Conservation (phyloP, 2,329 filamentous ascomycete genomes). For the Fusarium succisae region DNA sequence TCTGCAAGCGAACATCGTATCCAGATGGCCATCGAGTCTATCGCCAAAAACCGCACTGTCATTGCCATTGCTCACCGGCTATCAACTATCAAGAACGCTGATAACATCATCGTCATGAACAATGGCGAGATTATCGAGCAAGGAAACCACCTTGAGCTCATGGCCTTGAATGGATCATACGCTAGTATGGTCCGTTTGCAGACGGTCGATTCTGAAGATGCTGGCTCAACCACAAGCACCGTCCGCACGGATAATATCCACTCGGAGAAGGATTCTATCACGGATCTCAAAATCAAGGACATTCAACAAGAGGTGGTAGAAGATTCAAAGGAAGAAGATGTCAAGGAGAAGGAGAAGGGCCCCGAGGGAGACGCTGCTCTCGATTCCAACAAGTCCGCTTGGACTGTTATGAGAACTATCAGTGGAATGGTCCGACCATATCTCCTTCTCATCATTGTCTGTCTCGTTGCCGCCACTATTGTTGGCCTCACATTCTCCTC, state of each 20-base stretch:
- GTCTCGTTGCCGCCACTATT: constrained; percentile 57
- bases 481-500: constrained; percentile 64
- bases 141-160: constrained; percentile 69
- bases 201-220: constrained; percentile 47
- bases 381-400: constrained; percentile 52
- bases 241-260: constrained; percentile 54
- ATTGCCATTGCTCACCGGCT: constrained; percentile 73
- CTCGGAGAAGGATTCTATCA: constrained; percentile 52
- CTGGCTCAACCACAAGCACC: constrained; percentile 45
- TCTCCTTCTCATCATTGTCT: constrained; percentile 51
- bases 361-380: constrained; percentile 49
- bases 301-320: constrained; percentile 53
- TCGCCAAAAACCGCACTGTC: constrained; percentile 66
- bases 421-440: constrained; percentile 51
- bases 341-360: constrained; percentile 45
- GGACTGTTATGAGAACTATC: constrained; percentile 52
- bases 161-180: constrained; percentile 62
- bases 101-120: constrained; percentile 73
- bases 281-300: constrained; percentile 42
- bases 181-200: constrained; percentile 60
- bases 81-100: constrained; percentile 69
- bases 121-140: constrained; percentile 69
- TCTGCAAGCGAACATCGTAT: constrained; percentile 66
- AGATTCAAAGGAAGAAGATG: constrained; percentile 46
- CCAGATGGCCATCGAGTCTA: constrained; percentile 57